Percentiles rank a stretch among this genome's conserved stretches.
phyloP scores from a whole-genome alignment of 2,329 filamentous ascomycete genomes.

The Pseudogymnoascus sp. region DNA sequence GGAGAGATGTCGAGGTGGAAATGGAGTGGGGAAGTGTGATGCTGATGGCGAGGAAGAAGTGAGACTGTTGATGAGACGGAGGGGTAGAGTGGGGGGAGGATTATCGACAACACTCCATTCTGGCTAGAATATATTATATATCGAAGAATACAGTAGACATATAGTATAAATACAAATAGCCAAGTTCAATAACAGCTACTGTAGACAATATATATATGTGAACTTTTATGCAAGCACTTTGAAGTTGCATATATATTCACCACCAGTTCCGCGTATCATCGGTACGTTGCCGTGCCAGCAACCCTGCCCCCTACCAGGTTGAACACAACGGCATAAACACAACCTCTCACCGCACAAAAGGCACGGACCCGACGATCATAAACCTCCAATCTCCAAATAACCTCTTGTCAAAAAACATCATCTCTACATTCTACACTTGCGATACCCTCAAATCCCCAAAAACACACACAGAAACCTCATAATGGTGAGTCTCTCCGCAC shows the following conservation, averaged over 20 bases:
- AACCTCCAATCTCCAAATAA: conserved; percentile 4
- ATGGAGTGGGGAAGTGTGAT: conserved; percentile 56
- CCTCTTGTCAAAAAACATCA: conserved; percentile 1
- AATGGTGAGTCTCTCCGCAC: neutral
- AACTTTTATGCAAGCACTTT: conserved; percentile 1
- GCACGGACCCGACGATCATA: conserved; percentile 5
- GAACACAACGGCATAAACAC: conserved; percentile 7
- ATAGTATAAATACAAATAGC: neutral
- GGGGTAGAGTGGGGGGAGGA: neutral
- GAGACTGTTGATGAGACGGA: neutral
- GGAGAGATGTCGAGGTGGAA: conserved; percentile 48
- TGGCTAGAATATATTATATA: neutral
- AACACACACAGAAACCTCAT: neutral
- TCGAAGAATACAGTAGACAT: neutral
- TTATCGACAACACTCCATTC: neutral
- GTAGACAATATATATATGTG: neutral
- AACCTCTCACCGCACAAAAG: conserved; percentile 7
- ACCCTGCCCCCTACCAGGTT: neutral
- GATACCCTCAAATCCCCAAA: neutral
- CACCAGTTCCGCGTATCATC: neutral
- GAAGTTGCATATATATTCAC: neutral
- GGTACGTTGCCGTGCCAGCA: conserved; percentile 3
- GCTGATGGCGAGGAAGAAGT: conserved; percentile 45
- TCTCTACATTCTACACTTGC: neutral
- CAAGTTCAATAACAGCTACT: neutral